Conservation (phyloP, 2,329 filamentous ascomycete genomes). For the Penicillium paneum region DNA sequence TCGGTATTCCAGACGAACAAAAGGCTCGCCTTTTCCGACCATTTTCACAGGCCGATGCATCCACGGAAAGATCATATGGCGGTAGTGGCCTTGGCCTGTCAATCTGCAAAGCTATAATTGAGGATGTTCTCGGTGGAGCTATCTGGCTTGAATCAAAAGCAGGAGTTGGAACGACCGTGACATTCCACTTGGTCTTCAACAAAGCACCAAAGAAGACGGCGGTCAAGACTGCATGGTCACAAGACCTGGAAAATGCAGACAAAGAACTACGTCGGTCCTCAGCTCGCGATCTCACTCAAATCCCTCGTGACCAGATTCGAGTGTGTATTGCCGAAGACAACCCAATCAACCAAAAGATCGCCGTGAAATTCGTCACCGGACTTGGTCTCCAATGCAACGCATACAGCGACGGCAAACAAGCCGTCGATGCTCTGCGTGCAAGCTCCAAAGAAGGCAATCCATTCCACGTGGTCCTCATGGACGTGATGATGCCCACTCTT, state of each 20-base stretch:
- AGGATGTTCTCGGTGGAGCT: conserved; percentile 83
- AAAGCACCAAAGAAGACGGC: conserved; percentile 65
- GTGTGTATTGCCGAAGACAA: conserved; percentile 96
- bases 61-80: conserved; percentile 85
- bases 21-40: conserved; percentile 84
- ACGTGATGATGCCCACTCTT: conserved; percentile 91
- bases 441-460: conserved; percentile 69
- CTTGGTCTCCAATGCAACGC: conserved; percentile 84
- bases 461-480: conserved; percentile 91
- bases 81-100: conserved; percentile 87
- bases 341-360: conserved; percentile 89
- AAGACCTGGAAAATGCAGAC: conserved; percentile 41
- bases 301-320: conserved; percentile 74
- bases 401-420: conserved; percentile 84
- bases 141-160: conserved; percentile 79
- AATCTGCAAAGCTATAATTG: conserved; percentile 91
- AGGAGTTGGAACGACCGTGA: conserved; percentile 59
- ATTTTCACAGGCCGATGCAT: conserved; percentile 88
- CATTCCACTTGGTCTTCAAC: conserved; percentile 80
- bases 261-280: conserved; percentile 43
- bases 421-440: conserved; percentile 76
- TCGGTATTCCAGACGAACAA: conserved; percentile 76
- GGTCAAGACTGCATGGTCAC: conserved; percentile 57
- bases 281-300: conserved; percentile 65
- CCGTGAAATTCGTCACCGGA: conserved; percentile 82